Conservation (phyloP, 176 grass and related monocot species). For the Ensete glaucum region DNA sequence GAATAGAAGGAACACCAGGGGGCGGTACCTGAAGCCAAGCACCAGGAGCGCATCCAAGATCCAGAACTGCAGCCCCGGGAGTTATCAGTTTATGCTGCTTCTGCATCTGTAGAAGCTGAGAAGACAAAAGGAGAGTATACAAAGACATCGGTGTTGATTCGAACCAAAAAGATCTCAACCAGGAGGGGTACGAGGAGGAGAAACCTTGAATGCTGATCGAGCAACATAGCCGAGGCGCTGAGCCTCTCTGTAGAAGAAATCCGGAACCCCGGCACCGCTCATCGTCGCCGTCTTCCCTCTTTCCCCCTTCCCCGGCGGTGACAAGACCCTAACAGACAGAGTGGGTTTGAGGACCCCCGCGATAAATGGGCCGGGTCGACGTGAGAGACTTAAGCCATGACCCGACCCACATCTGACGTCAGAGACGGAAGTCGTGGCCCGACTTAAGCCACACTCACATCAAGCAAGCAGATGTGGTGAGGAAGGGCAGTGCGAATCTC, state of each 20-base stretch:
- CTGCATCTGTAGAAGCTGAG: constrained; percentile 85
- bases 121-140: neutral
- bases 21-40: constrained; percentile 57
- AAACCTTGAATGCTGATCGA: constrained; percentile 68
- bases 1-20: neutral
- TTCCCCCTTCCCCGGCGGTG: neutral
- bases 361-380: neutral
- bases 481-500: too few relatives aligned
- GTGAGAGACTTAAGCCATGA: too few relatives aligned
- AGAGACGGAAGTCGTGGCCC: too few relatives aligned
- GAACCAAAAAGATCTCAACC: neutral
- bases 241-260: constrained; percentile 88
- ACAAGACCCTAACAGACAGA: too few relatives aligned
- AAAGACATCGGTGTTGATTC: neutral
- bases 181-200: neutral
- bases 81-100: constrained; percentile 54
- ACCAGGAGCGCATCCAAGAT: constrained; percentile 74
- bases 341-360: too few relatives aligned
- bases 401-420: too few relatives aligned
- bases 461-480: too few relatives aligned
- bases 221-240: constrained; percentile 76
- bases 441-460: too few relatives aligned
- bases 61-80: constrained; percentile 51
- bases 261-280: constrained; percentile 43
- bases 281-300: constrained; percentile 16